phyloP scores from a whole-genome alignment of 2,329 filamentous ascomycete species.

The Fusarium buxicola region DNA sequence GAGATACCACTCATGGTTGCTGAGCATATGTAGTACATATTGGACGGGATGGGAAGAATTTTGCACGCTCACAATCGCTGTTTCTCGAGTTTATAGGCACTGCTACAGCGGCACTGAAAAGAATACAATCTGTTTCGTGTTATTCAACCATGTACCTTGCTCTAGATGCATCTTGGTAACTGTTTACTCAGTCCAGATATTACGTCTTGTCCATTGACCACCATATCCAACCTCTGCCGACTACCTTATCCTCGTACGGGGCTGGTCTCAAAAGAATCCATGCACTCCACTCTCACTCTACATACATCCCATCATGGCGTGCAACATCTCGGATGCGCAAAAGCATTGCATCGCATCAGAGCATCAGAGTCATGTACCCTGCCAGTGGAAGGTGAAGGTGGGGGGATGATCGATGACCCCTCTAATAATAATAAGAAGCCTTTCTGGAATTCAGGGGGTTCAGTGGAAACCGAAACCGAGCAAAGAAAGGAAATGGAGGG shows the following conservation, averaged over 20 bases:
- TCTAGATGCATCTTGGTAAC: background rate
- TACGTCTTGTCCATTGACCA: no score
- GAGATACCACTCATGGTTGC: constrained; percentile 40
- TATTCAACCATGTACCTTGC: background rate
- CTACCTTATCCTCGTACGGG: no score
- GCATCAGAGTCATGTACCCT: background rate
- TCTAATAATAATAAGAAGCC: no score
- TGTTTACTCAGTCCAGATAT: background rate
- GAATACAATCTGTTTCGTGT: constrained; percentile 13
- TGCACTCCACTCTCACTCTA: background rate
- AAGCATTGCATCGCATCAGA: background rate
- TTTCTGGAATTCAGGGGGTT: no score
- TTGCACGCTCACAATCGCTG: constrained; percentile 30
- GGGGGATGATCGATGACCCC: no score
- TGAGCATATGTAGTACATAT: constrained; percentile 39
- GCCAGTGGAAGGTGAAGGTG: background rate
- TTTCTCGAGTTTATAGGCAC: constrained; percentile 29
- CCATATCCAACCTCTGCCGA: no score
- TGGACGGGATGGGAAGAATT: constrained; percentile 23
- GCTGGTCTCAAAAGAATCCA: background rate
- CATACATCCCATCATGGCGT: background rate
- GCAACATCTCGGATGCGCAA: constrained; percentile 1
- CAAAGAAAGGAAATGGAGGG: no score
- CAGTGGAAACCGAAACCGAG: no score
- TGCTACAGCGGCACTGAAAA: constrained; percentile 7